phyloP scores from a whole-genome alignment of 768 basidiomycete species.

The Brasilioporus rufonigricans region DNA sequence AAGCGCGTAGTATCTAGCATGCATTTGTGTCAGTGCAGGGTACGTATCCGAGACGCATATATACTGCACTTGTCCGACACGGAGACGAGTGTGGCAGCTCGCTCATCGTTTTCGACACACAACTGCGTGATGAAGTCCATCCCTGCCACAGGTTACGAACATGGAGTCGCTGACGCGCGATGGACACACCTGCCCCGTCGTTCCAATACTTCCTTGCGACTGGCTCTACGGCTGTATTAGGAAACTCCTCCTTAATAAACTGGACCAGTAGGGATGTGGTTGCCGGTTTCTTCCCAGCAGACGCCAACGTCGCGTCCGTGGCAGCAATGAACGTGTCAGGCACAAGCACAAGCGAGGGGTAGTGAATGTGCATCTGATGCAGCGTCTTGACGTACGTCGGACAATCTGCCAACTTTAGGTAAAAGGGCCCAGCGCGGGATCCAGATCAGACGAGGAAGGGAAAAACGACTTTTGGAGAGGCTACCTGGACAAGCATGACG shows the following conservation, averaged over 20 bases:
- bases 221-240: conserved; percentile 62
- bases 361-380: conserved; percentile 80
- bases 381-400: conserved; percentile 87
- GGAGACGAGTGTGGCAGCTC: conserved; percentile 75
- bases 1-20: conserved; percentile 78
- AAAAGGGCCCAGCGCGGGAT: neutral
- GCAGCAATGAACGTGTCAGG: conserved; percentile 77
- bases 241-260: conserved; percentile 73
- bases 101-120: conserved; percentile 77
- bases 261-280: conserved; percentile 66
- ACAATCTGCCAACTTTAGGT: conserved; percentile 70
- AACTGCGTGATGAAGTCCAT: conserved; percentile 77
- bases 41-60: conserved; percentile 28
- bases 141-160: conserved; percentile 40
- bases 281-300: conserved; percentile 42
- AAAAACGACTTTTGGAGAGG: neutral
- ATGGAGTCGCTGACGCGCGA: neutral
- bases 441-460: neutral
- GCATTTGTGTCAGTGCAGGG: conserved; percentile 5
- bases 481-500: conserved; percentile 75
- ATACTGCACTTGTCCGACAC: conserved; percentile 71
- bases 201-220: conserved; percentile 85
- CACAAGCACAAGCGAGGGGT: conserved; percentile 68
- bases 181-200: conserved; percentile 60
- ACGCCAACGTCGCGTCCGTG: conserved; percentile 46